Evolutionary conservation across 495 filamentous ascomycete species (phyloP).

Genomic region (Tuber melanosporum): DNA sequence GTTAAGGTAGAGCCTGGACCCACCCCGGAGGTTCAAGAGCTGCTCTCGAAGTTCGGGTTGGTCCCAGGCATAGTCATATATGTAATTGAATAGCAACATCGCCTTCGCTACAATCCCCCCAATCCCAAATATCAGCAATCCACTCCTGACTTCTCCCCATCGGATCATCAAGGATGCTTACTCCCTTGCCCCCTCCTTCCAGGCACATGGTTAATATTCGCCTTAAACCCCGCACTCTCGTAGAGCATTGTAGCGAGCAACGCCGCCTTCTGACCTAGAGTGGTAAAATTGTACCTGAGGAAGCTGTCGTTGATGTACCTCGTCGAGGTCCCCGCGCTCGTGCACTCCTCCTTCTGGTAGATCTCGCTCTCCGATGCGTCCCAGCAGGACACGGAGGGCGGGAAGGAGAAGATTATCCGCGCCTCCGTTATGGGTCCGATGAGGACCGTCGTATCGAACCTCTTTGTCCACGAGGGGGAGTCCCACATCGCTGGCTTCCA

Average conservation of each 20-base stretch:
- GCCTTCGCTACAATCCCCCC: conserved; percentile 11
- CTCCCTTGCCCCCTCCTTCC: conserved; percentile 21
- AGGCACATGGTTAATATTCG: conserved; percentile 12
- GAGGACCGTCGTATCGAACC: background rate
- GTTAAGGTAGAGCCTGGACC: conserved; percentile 2
- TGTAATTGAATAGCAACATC: conserved; percentile 28
- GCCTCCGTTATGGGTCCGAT: background rate
- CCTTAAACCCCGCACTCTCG: conserved; percentile 21
- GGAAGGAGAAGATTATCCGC: conserved; percentile 13
- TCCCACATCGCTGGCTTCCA: background rate
- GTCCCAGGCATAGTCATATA: conserved; percentile 16
- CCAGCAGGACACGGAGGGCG: conserved; percentile 5
- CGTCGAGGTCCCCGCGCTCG: background rate
- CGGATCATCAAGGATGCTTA: background rate
- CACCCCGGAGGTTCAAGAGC: conserved; percentile 9
- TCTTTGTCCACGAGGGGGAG: background rate
- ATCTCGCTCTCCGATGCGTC: background rate
- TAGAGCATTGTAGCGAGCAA: conserved; percentile 15
- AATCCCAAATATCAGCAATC: background rate
- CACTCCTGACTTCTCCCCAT: background rate
- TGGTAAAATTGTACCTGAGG: conserved; percentile 4
- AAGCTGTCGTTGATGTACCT: conserved; percentile 5
- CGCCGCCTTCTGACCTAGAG: conserved; percentile 13
- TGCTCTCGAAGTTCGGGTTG: conserved; percentile 17
- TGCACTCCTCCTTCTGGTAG: background rate